These are phyloP conservation scores for Pleoardoris graminearum DNA, from an alignment of 2,329 filamentous ascomycete genomes.

Conservation along the genomic window DNA sequence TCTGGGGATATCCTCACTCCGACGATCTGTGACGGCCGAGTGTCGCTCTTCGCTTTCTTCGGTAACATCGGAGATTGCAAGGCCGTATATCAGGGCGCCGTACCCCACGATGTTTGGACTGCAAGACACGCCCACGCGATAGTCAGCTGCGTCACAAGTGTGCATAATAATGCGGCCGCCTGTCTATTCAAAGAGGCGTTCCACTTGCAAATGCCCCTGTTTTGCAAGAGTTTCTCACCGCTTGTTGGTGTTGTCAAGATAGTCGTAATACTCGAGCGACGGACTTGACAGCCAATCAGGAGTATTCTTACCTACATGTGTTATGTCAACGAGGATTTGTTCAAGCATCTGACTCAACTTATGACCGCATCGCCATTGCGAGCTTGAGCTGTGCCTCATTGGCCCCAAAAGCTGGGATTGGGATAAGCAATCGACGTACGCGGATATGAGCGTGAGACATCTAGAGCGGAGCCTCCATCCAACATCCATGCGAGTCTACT, in stretches of 20 bases:
- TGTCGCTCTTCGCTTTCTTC: slow-evolving; percentile 2
- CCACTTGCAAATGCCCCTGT: neutral
- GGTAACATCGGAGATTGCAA: slow-evolving; percentile 9
- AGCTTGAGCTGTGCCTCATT: too few relatives aligned
- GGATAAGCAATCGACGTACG: slow-evolving; percentile 1
- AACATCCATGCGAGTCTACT: neutral
- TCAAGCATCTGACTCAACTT: too few relatives aligned
- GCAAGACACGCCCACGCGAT: neutral
- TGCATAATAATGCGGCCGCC: neutral
- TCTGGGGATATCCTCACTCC: slow-evolving; percentile 2
- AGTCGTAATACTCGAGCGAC: neutral
- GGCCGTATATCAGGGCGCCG: slow-evolving; percentile 4
- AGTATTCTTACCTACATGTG: neutral
- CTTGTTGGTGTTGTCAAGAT: neutral
- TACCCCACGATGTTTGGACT: slow-evolving; percentile 1
- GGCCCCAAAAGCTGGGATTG: neutral
- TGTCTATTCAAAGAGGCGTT: neutral
- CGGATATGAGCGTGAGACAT: slow-evolving; percentile 7
- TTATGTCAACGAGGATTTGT: neutral
- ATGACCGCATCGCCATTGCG: too few relatives aligned
- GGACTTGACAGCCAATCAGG: neutral
- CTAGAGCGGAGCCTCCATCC: neutral
- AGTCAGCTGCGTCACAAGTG: neutral
- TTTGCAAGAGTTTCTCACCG: slow-evolving; percentile 1
- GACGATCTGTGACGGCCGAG: neutral